Base-by-base conservation (phyloP, 176 grass and related monocot genomes). In the Raddia distichophylla region DNA sequence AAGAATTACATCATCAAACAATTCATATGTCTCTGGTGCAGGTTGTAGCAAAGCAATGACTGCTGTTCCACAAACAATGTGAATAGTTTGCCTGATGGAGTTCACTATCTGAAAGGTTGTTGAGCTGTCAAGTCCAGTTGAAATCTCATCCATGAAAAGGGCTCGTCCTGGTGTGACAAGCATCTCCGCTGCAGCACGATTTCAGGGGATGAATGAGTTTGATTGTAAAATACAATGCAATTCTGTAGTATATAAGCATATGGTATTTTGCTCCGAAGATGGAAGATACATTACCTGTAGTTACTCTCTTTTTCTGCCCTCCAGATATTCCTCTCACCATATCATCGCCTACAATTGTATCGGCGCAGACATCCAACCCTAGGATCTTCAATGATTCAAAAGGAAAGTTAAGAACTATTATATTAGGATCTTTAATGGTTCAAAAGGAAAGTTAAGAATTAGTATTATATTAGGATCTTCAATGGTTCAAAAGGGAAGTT, bases 71-170 rank as follows among this genome's bases (percentile, higher is more conserved):
- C 83, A 80, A 46, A 93, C 60, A 77, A 93, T 89, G 67, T 97
- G 94, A 52, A 86, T 89, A 5, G 76, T 80, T 68, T 97, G 86
- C 58, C 94, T 66, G 45, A 91, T 85, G 18, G 73, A 97, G 58
- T 89, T 93, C 56, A 97, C 91, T 40, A 97, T 97, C 80, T 91
- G 83, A 76, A 89, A 97, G 19, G 94, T 97, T 15, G 94, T 97
- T 8, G 94, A 97, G 71, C 93, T 97, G 64, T 97, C 94, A 16
- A 97, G 86, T 67, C 94, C 91, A 6, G 94, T 97, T 49, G 93
- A 97, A 93, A 97, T 97, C 88, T 96, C 91, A 51, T 93, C 94
- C 94, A 97, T 93, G 86, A 97, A 93, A 48, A 97, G 81, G 71
- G 88, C 93, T 53, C 81, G 82, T 53, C 90, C 93, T 75, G 93